Base-by-base conservation (phyloP, 768 basidiomycete genomes). In the Tephrocybe sp. region DNA sequence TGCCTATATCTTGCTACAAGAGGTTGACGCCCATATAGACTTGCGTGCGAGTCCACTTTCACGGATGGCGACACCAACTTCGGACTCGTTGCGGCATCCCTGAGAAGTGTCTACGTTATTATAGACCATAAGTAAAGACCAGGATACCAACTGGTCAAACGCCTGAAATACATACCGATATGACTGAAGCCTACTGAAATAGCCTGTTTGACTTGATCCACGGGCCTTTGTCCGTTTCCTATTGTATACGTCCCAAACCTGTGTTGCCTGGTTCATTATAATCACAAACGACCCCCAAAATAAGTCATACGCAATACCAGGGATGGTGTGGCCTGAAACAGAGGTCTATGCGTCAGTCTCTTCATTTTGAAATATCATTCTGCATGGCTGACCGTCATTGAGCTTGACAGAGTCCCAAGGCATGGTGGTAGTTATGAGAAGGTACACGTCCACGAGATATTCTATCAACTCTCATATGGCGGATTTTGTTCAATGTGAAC, bases 161-260 rank as follows among this genome's bases (percentile, higher is more conserved):
- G 7, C 37, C n/a, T 22, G 37, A n/a, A n/a, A n/a, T n/a, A 8
- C 77, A 43, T 54, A 82, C 85, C 84, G 40, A 87, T 63, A 59
- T 86, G 86, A 40, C 67, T 67, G 69, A 85, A 86, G 3, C 84
- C 84, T 5, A 77, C 73, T 1, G 74, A 74, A 38, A 87, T 65
- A 2, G 84, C 85, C 58, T 84, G 81, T 55, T 80, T 80, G 22
- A 87, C 81, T 56, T 78, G 74, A 59, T 77, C 72, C 16, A 73
- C 72, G 5, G 79, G 63, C 21, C 64, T 68, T 51, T 79, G 74
- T 0, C 83, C 84, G 31, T 79, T 78, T 1, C 82, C 82, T n/a
- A 82, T 54, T 34, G 71, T 80, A 80, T 83, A 85, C 2, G 85
- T 86, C 25, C 84, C 86, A 58, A 82, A 84, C 11, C 71, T 73